A percentile compares a stretch with the other conserved stretches of the same genome.
Evolutionary conservation across 176 grass and related monocot species (phyloP).

Genomic region (Areca catechu): DNA sequence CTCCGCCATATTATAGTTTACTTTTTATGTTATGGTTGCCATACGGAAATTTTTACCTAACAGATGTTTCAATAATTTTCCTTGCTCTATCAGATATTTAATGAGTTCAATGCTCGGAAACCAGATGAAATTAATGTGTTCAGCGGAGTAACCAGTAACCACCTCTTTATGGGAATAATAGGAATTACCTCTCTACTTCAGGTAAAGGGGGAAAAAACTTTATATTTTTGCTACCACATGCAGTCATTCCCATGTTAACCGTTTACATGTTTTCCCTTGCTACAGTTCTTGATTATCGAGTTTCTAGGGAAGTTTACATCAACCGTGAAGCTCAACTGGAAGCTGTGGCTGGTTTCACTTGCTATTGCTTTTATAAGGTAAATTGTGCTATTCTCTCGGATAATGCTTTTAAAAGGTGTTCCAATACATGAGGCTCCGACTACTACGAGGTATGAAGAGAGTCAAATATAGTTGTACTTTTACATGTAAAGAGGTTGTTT

Average conservation of each 20-base stretch:
- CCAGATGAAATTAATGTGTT: constrained; percentile 85
- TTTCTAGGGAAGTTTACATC: constrained; percentile 88
- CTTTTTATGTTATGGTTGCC: too few relatives aligned
- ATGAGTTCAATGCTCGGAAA: constrained; percentile 85
- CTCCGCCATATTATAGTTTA: too few relatives aligned
- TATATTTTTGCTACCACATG: not conserved
- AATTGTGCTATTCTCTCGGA: not conserved
- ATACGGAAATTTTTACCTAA: too few relatives aligned
- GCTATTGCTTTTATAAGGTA: constrained; percentile 20
- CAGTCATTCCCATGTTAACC: not conserved
- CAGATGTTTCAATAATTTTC: not conserved
- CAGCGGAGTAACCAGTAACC: constrained; percentile 52
- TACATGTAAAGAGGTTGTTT: too few relatives aligned
- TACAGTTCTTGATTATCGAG: constrained; percentile 71
- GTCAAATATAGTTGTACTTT: too few relatives aligned
- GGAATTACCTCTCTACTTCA: constrained; percentile 62
- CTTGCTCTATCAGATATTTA: constrained; percentile 49
- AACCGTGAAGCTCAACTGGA: constrained; percentile 68
- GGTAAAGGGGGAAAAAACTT: constrained; percentile 29
- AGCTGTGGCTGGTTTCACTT: constrained; percentile 73
- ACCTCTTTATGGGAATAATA: constrained; percentile 60
- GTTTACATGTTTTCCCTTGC: not conserved
- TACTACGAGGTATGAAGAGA: too few relatives aligned
- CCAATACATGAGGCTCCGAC: too few relatives aligned
- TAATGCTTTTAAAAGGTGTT: too few relatives aligned